phyloP scores from a whole-genome alignment of 805 yeast species.

The Jamesozyma jinghongensis region DNA sequence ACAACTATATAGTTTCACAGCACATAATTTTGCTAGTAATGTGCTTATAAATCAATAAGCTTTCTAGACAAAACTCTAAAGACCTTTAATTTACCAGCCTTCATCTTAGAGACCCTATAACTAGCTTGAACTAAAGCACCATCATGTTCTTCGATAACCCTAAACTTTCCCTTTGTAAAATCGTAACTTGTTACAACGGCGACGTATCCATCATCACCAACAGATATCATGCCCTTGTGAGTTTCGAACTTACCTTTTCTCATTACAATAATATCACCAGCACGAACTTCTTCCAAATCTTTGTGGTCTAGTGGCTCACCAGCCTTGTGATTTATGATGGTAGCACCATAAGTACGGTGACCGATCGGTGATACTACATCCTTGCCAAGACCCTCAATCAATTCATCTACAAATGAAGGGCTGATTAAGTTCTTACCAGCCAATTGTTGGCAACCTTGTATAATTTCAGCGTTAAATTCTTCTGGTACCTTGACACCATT shows the following conservation, averaged over 20 bases:
- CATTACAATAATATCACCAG: constrained; percentile 80
- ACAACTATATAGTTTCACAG: too few relatives aligned
- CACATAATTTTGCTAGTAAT: too few relatives aligned
- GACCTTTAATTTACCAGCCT: constrained; percentile 68
- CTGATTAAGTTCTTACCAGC: constrained; percentile 4
- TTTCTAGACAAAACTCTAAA: constrained; percentile 71
- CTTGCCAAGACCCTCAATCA: constrained; percentile 2
- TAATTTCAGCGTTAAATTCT: constrained; percentile 43
- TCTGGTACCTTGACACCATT: constrained; percentile 31
- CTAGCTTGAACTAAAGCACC: constrained; percentile 52
- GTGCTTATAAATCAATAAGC: constrained; percentile 57
- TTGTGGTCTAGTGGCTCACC: constrained; percentile 37
- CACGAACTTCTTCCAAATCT: constrained; percentile 52
- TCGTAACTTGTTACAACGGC: constrained; percentile 70
- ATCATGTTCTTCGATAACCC: constrained; percentile 50
- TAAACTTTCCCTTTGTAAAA: constrained; percentile 55
- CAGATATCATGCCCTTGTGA: constrained; percentile 40
- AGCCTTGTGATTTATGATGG: constrained; percentile 42
- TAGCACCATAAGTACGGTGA: constrained; percentile 55
- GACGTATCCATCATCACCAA: constrained; percentile 49
- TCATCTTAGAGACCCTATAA: constrained; percentile 63
- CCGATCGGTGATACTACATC: constrained; percentile 41
- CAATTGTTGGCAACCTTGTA: constrained; percentile 10
- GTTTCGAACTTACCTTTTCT: constrained; percentile 66
- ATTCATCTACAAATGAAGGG: constrained; percentile 7